Base-by-base conservation (phyloP, 306 rosid species). In the Citrullus colocynthis region DNA sequence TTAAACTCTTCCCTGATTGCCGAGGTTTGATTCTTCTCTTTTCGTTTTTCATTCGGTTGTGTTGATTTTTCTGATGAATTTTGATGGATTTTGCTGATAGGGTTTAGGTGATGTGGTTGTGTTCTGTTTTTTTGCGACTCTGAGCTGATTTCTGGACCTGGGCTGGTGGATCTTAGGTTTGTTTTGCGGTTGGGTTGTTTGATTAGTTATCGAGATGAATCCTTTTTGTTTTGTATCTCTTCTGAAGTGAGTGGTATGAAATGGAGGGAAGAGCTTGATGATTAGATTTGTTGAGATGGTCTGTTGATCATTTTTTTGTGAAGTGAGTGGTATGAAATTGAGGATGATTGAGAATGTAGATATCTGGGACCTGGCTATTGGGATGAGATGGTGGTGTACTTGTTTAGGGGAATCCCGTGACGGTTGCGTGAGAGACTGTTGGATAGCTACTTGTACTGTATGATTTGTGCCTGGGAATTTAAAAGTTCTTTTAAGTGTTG, bases 1-100 rank as follows among this genome's bases (percentile, higher is more conserved):
- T 96, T 90, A 96, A 90, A 79, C 97, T 96, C 89, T 81, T 93
- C 81, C 98, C 99, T 37, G 70, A 88, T n/a, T 85, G 85, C 77
- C 86, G 90, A 89, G 99, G 99, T 96, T 74, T 82, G 57, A 45
- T 80, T 16, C 45, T 57, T 37, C 1, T 28, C 18, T 24, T 79
- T 17, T 56, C 20, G 51, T 72, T 56, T 12, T 63, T 59, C 52
- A 0, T 6, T 78, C 66, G 17, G 32, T 18, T 28, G 28, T 45
- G 9, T 6, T 5, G 7, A 11, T 56, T 79, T 52, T 66, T 8
- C 52, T 17, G 14, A 21, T 39, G 37, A 18, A 30, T 79, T 55
- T 52, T 18, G 28, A 49, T 61, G 14, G 59, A 11, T 61, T 42
- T 44, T 15, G 44, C 20, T 9, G 13, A 18, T 77, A 16, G 42